Percentiles rank a stretch among this genome's conserved stretches.
Conservation (phyloP, 2,329 filamentous ascomycete genomes). For the Claviceps humidiphila region DNA sequence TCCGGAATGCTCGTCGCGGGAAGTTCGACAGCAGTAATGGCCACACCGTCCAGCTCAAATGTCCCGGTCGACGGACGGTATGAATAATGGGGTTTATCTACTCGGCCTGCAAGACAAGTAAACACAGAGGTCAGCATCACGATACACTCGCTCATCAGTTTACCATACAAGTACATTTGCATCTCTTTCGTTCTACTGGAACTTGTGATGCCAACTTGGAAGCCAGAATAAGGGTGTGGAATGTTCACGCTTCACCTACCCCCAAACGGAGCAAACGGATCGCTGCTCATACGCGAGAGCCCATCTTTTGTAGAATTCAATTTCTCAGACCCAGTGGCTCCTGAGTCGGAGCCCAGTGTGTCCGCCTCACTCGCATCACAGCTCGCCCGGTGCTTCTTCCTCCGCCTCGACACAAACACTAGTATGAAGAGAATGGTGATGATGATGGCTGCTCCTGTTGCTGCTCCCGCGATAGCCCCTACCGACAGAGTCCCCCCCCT, state of each 20-base stretch:
- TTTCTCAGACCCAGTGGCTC: conserved; percentile 1
- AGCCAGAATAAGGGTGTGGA: too few species aligned
- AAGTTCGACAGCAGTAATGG: conserved; percentile 19
- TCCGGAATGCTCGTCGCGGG: conserved; percentile 14
- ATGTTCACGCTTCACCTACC: conserved; percentile 17
- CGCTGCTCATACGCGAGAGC: conserved; percentile 10
- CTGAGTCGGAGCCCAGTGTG: conserved; percentile 1
- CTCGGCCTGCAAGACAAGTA: conserved; percentile 16
- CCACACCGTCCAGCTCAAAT: conserved; percentile 26
- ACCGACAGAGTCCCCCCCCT: conserved; percentile 11
- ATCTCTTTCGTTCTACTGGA: neutral
- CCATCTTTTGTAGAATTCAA: conserved; percentile 9
- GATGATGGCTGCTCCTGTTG: conserved; percentile 16
- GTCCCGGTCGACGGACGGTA: conserved; percentile 15
- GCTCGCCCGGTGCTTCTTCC: conserved; percentile 6
- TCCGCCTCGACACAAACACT: conserved; percentile 9
- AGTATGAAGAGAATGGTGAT: conserved; percentile 15
- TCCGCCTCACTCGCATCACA: conserved; percentile 4
- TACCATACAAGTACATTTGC: neutral
- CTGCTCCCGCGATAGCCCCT: conserved; percentile 21
- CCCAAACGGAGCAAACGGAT: conserved; percentile 32
- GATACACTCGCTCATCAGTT: too few species aligned
- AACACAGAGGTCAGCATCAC: neutral
- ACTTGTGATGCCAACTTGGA: too few species aligned
- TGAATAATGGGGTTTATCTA: conserved; percentile 17